Percentiles rank a stretch among this genome's conserved stretches.
Conservation (phyloP, 306 rosid species). For the Sphenostylis stenocarpa region DNA sequence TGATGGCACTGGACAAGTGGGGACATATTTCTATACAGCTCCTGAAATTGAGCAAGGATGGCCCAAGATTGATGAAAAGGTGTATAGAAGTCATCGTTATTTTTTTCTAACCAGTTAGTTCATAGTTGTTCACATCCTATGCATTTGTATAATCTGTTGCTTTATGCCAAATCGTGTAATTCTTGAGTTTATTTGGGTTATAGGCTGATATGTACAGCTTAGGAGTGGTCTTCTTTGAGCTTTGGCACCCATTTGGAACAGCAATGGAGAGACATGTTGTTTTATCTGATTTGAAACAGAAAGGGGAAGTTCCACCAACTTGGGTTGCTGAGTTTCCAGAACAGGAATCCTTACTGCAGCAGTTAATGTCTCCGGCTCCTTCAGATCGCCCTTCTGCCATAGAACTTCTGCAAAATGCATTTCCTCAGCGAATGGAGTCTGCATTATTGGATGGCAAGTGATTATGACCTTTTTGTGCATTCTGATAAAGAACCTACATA, state of each 20-base stretch:
- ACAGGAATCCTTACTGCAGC: conserved; percentile 67
- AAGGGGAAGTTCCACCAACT: conserved; percentile 68
- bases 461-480: conserved; percentile 31
- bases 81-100: conserved; percentile 25
- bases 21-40: conserved; percentile 93
- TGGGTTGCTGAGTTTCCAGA: conserved; percentile 88
- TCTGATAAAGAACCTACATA: neutral
- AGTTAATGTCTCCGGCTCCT: conserved; percentile 84
- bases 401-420: conserved; percentile 70
- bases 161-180: conserved; percentile 30
- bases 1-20: conserved; percentile 98
- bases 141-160: conserved; percentile 12
- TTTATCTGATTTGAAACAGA: conserved; percentile 80
- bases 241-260: conserved; percentile 97
- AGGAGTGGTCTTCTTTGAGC: conserved; percentile 94
- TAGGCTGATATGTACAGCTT: conserved; percentile 99
- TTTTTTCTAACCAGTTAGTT: neutral
- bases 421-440: conserved; percentile 94
- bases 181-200: conserved; percentile 43
- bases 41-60: conserved; percentile 99
- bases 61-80: conserved; percentile 99
- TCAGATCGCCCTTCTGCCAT: conserved; percentile 92
- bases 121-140: conserved; percentile 24
- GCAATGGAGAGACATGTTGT: conserved; percentile 86
- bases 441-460: conserved; percentile 87